Evolutionary conservation across 441 rosid genomes (phyloP), one percentile per base, ranked within the genome.

Genomic region (Populus hybrid): DNA sequence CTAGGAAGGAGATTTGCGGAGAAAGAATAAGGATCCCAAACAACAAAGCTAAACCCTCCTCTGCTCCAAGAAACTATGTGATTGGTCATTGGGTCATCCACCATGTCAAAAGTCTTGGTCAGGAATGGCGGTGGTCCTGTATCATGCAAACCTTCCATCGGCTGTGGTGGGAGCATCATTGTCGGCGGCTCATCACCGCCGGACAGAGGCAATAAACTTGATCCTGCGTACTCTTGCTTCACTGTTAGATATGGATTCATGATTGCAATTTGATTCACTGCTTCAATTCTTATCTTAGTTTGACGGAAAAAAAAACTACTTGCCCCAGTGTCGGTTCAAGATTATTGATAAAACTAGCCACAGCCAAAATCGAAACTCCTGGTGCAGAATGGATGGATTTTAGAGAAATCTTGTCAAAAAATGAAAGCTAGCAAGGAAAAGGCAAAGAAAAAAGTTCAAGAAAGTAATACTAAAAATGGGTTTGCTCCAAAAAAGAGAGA

Each of bases 141-240:
- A 53, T 95, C 98, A 59, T 90, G 89, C 11, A 95, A 90, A 9
- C 94, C 93, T 75, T 94, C 97, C 80, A 87, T 81, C 32, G 99
- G 98, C 82, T 82, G 89, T 30, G 92, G 91, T 26, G 73, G 78
- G 7, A 75, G 23, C 78, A 68, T 21, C 83, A 53, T 20, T 36
- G 67, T 10, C 10, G 79, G 23, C 53, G 36, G 50, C 6, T 75
- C 24, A 35, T 69, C 82, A 16, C 81, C 85, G 1, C 78, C 80
- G 3, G 67, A 64, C 63, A 20, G 76, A 8, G 79, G 81, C 14
- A 78, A 74, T 12, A 81, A 83, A 23, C 82, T 79, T 65, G 84
- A 76, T 16, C 86, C 90, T 14, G 57, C 34, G 59, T 75, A 80
- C 84, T 91, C 93, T 68, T 85, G 85, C 71, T 86, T 91, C 32